These are phyloP conservation scores for Colletotrichum musae DNA, from an alignment of 2,329 filamentous ascomycete genomes.

Conservation along the genomic window DNA sequence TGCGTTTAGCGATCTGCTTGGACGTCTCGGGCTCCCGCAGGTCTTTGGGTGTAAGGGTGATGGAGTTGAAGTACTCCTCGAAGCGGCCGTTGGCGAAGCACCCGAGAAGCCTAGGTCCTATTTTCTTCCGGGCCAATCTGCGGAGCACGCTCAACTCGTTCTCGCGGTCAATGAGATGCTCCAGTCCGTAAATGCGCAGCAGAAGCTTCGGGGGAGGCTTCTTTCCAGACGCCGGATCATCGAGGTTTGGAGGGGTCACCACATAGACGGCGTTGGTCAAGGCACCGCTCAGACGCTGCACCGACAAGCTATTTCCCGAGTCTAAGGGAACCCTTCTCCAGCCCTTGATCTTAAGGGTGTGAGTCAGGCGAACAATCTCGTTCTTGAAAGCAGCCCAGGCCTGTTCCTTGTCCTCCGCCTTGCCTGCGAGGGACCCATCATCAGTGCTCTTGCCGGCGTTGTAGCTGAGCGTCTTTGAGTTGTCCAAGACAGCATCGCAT, in stretches of 20 bases:
- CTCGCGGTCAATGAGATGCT: slow-evolving; percentile 95
- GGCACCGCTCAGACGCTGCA: slow-evolving; percentile 88
- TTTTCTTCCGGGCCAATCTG: slow-evolving; percentile 90
- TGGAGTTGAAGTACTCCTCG: slow-evolving; percentile 92
- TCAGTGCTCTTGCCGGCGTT: slow-evolving; percentile 62
- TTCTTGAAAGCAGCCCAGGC: slow-evolving; percentile 91
- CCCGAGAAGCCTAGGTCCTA: slow-evolving; percentile 90
- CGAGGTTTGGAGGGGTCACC: slow-evolving; percentile 81
- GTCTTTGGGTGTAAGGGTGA: slow-evolving; percentile 82
- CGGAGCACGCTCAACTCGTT: slow-evolving; percentile 89
- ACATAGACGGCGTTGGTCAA: slow-evolving; percentile 98
- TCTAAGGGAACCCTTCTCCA: slow-evolving; percentile 89
- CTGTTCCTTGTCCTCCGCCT: slow-evolving; percentile 74
- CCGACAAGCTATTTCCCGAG: slow-evolving; percentile 75
- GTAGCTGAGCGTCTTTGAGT: slow-evolving; percentile 89
- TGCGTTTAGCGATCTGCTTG: slow-evolving; percentile 94
- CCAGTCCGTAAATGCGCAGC: slow-evolving; percentile 93
- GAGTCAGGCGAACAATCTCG: slow-evolving; percentile 89
- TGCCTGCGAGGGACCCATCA: slow-evolving; percentile 58
- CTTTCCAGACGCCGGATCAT: slow-evolving; percentile 55
- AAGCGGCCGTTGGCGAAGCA: slow-evolving; percentile 97
- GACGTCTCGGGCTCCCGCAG: slow-evolving; percentile 87
- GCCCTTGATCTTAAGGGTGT: slow-evolving; percentile 90
- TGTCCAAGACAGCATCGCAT: slow-evolving; percentile 89
- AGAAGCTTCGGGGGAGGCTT: slow-evolving; percentile 78